Base-by-base conservation (phyloP, 2,329 filamentous ascomycete species). In the Beauveria caledonica region DNA sequence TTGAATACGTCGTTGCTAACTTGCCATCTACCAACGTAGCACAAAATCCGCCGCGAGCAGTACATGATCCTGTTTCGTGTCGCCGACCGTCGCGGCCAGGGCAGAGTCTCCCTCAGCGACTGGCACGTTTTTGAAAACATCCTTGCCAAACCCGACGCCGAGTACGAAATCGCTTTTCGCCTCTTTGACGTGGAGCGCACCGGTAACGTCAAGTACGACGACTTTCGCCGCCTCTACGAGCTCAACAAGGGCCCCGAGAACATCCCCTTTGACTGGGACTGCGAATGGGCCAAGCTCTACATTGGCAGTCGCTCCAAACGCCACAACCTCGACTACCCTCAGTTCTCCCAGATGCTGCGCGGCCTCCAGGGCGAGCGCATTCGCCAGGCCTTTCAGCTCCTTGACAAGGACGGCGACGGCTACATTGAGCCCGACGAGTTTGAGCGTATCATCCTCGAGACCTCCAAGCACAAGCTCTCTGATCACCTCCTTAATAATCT, bases 131-230 rank as follows among this genome's bases (percentile, higher is more conserved):
- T 97, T 75, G 90, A 97, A 77, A 95, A 96, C 78, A 84, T 99
- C 64, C 86, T 99, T 62, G 82, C 83, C 67, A 97, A 97, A 77
- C 89, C 94, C 63, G 94, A 97, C 71, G 94, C 94, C 73, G 94
- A 99, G 78, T 99, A 99, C 77, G 92, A 97, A 75, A 96, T 99
- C 68, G 93, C 94, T 17, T 99, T 97, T 78, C 90, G 94, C 68
- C 83, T 99, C 60, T 99, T 99, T 76, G 93, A 97, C 71, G 82
- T 90, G 68, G 86, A 93, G 56, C 85, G 89, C 63, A 89, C 86
- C 21, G 94, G 94, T 63, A 83, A 83, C 53, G 91, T 99, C 70
- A 93, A 92, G 73, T 96, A 93, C 71, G 89, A 96, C 44, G 86
- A 92, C 68, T 92, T 99, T 76, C 86, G 90, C 70, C 82, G 85